phyloP scores from a whole-genome alignment of 2,329 filamentous ascomycete genomes.

The Beauveria medogensis region DNA sequence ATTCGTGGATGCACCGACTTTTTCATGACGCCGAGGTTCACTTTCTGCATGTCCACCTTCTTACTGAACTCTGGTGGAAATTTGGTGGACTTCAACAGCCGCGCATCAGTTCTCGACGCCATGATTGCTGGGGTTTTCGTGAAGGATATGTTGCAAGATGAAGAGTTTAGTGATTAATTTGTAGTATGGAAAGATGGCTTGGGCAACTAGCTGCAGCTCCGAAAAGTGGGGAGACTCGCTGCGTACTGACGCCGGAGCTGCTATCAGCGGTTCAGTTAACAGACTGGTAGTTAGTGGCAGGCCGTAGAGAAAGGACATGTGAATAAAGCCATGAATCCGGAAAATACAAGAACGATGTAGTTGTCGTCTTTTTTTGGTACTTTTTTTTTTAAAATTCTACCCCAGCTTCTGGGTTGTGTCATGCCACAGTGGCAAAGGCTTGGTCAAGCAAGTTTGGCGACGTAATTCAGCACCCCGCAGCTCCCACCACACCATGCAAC shows the following conservation, averaged over 20 bases:
- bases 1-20: constrained; percentile 53
- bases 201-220: neutral
- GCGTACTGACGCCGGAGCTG: neutral
- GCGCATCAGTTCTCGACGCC: constrained; percentile 80
- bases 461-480: constrained; percentile 7
- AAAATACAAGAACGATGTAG: neutral
- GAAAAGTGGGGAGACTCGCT: neutral
- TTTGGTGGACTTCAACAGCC: constrained; percentile 83
- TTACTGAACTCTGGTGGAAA: constrained; percentile 89
- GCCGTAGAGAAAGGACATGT: neutral
- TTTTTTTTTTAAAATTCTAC: neutral
- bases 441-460: neutral
- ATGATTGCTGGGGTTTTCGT: constrained; percentile 37
- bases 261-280: neutral
- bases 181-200: neutral
- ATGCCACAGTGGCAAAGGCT: neutral
- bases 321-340: neutral
- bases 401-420: neutral
- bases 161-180: neutral
- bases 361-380: neutral
- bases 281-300: no score
- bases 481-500: neutral
- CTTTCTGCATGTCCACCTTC: constrained; percentile 96
- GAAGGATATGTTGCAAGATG: neutral
- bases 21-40: constrained; percentile 97